These are phyloP conservation scores for Colletotrichum magnum DNA, from an alignment of 2,329 filamentous ascomycete genomes.

Conservation along the genomic window DNA sequence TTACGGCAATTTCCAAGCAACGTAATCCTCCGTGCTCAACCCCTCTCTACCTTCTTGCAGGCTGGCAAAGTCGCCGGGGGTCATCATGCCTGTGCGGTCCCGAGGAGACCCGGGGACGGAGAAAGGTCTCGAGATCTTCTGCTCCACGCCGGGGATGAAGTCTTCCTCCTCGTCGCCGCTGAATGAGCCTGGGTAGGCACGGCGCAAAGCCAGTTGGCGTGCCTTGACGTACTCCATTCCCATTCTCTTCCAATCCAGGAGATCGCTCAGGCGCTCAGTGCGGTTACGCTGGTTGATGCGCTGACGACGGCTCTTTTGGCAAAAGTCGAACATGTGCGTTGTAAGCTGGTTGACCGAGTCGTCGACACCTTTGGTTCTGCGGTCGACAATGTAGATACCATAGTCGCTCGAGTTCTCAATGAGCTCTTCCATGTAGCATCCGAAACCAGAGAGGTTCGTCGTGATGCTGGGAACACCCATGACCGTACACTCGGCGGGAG, in stretches of 20 bases:
- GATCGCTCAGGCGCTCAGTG: constrained; percentile 92
- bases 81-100: constrained; percentile 97
- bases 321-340: constrained; percentile 94
- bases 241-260: constrained; percentile 99
- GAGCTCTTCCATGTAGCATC: constrained; percentile 99
- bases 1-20: constrained; percentile 98
- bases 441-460: constrained; percentile 96
- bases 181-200: constrained; percentile 93
- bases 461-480: constrained; percentile 99
- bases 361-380: constrained; percentile 93
- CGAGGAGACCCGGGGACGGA: constrained; percentile 94
- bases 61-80: constrained; percentile 96
- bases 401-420: constrained; percentile 99
- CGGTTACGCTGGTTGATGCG: constrained; percentile 99
- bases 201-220: constrained; percentile 88
- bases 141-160: constrained; percentile 92
- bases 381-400: constrained; percentile 98
- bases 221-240: constrained; percentile 99
- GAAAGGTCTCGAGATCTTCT: constrained; percentile 95
- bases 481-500: constrained; percentile 96
- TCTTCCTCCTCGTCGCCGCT: constrained; percentile 85
- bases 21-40: constrained; percentile 95
- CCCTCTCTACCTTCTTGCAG: constrained; percentile 95
- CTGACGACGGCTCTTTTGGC: constrained; percentile 92
- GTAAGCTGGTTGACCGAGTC: constrained; percentile 97